Base-by-base conservation (phyloP, 208 protist species). In the Naegleria fowleri region DNA sequence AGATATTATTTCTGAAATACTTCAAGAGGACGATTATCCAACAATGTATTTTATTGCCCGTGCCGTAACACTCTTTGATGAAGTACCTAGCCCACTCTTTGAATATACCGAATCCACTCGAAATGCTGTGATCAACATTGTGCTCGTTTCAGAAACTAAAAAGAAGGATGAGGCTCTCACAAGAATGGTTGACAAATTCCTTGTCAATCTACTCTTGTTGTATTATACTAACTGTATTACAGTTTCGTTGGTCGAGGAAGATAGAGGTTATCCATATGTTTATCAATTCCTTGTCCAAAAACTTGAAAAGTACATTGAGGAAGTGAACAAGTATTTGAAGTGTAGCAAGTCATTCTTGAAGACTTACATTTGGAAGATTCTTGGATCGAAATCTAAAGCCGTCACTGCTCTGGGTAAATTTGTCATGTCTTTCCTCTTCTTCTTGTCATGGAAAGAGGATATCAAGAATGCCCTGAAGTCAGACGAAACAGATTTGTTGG, bases 41-140 rank as follows among this genome's bases (percentile, higher is more conserved):
- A 25, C 41, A 36, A 36, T 88, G 43, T n/a, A 88, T 59, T 38
- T 9, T 19, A 29, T 89, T 67, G 86, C 48, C 29, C 25, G 25
- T 39, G 86, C 86, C 39, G 86, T 89, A 41, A 89, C 48, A 67
- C 51, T 89, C 7, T 89, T 33, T n/a, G 86, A 67, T 67, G 86
- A 89, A 40, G 86, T 89, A 41, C 86, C 86, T 41, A 25, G 6
- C 9, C n/a, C n/a, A 67, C 25, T 89, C 16, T 89, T n/a, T 40
- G n/a, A 41, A 89, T 89, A 67, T 9, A 41, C 25, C 6, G 67
- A 79, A 79, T 79, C 67, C 6, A 79, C 67, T 36, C 29, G 67
- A 79, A 79, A 36, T 36, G 67, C 29, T 79, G 67, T 79, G 19
- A 79, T 36, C n/a, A 79, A 79, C 9, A 79, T 79, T 79, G 67